Evolutionary conservation across 495 filamentous ascomycete species (phyloP), one percentile per base, ranked within the genome.

Genomic region (Penicillium roqueforti): DNA sequence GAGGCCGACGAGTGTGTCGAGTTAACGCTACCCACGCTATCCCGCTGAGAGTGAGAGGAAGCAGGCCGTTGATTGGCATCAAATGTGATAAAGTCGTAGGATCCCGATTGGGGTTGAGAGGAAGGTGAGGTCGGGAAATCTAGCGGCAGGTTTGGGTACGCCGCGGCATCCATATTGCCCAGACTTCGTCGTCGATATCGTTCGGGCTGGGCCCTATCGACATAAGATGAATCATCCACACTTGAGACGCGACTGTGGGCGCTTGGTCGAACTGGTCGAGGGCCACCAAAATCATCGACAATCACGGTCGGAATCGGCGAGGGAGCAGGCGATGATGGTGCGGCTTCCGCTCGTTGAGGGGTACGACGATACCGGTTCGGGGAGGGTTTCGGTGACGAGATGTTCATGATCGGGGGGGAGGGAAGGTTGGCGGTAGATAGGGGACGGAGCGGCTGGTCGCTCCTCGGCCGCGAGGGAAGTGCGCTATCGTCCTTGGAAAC

Each of bases 121-220:
- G 67, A 57, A 23, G 68, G 55, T 0, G 57, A 20, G 3, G 39
- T 25, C 1, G 71, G 70, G 41, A 75, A 46, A 45, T 72, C 68
- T 16, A 73, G 62, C 36, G 76, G 66, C n/a, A 73, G 53, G 50
- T 68, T 69, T 7, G 72, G 68, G 42, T 71, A 68, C 40, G 66
- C 70, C 46, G 66, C 62, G 60, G 83, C 81, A 71, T 93, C 89
- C 61, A 95, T 80, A 43, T 82, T 87, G 51, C 88, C 87, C 76
- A 91, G 80, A 66, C 91, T 96, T 50, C 91, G 81, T 61, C 91
- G 82, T 56, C 91, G 78, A 72, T 91, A 88, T 56, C 87, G 80
- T 43, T 92, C 89, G 16, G 80, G 74, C 42, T 70, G 63, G 44
- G 64, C 47, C 40, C 64, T 67, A 55, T 79, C 68, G 18, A 68